phyloP scores from a whole-genome alignment of 192 early-diverging fungal species.

The Ambispora gerdemannii region DNA sequence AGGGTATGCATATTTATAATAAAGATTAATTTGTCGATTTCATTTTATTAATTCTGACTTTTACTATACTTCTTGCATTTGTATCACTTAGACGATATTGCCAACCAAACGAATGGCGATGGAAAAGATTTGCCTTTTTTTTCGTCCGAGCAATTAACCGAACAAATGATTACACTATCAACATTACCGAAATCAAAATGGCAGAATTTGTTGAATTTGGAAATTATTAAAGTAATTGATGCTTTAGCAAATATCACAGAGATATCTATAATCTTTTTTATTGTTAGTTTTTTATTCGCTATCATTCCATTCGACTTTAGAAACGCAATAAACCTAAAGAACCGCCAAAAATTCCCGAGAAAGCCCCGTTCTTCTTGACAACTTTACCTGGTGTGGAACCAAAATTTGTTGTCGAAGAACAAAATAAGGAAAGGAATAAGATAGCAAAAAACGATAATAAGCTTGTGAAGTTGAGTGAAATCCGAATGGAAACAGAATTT shows the following conservation, averaged over 20 bases:
- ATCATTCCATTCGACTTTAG: constrained; percentile 30
- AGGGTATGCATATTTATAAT: constrained; percentile 32
- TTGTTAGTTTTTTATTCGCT: neutral
- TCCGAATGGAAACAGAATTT: constrained; percentile 62
- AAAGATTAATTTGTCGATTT: neutral
- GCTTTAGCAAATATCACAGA: no score
- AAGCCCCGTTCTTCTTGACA: constrained; percentile 92
- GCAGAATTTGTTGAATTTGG: constrained; percentile 87
- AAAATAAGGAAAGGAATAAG: constrained; percentile 41
- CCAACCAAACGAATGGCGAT: constrained; percentile 37
- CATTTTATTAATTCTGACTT: constrained; percentile 7
- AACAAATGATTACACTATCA: constrained; percentile 86
- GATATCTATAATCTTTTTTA: neutral
- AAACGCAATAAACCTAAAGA: constrained; percentile 87
- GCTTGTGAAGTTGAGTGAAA: constrained; percentile 43
- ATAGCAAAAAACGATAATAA: constrained; percentile 32
- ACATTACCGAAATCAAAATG: constrained; percentile 78
- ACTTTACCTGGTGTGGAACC: constrained; percentile 69
- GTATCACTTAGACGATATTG: constrained; percentile 23
- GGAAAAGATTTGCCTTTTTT: constrained; percentile 35
- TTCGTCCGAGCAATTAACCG: constrained; percentile 61
- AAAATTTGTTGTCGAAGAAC: constrained; percentile 54
- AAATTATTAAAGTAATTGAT: constrained; percentile 72
- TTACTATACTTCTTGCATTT: neutral
- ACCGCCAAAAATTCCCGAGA: constrained; percentile 85